Evolutionary conservation across 805 yeast species (phyloP).

Genomic region (Saccharomyces jurei): DNA sequence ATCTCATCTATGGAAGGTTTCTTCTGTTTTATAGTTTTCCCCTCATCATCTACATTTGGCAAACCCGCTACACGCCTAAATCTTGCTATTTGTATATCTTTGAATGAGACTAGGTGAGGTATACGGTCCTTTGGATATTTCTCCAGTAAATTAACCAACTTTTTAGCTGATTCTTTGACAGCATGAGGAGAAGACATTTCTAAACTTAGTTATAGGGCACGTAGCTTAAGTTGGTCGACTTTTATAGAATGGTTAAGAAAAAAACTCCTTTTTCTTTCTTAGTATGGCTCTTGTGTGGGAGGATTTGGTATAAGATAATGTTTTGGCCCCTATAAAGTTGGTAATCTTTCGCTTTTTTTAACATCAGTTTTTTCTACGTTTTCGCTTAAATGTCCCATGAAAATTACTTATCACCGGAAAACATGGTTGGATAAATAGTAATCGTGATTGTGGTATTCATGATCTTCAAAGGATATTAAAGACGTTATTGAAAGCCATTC

Average conservation of each 20-base stretch:
- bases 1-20: slow-evolving; percentile 36
- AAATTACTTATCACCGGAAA: background rate
- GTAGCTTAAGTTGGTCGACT: background rate
- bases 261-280: background rate
- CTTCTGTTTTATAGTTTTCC: slow-evolving; percentile 8
- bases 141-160: slow-evolving; percentile 49
- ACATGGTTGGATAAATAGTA: background rate
- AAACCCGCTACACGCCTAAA: slow-evolving; percentile 45
- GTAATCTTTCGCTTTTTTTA: background rate
- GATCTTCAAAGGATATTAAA: background rate
- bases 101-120: slow-evolving; percentile 62
- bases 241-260: background rate
- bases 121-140: slow-evolving; percentile 63
- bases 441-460: background rate
- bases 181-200: slow-evolving; percentile 15
- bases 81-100: slow-evolving; percentile 53
- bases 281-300: background rate
- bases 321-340: background rate
- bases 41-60: slow-evolving; percentile 26
- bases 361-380: background rate
- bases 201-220: background rate
- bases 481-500: background rate
- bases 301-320: background rate
- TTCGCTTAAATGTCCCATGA: background rate
- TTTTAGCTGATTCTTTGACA: slow-evolving; percentile 44